Percentiles rank a stretch among this genome's conserved stretches.
phyloP scores from a whole-genome alignment of 768 basidiomycete species.

The Asterophora lycoperdoides region DNA sequence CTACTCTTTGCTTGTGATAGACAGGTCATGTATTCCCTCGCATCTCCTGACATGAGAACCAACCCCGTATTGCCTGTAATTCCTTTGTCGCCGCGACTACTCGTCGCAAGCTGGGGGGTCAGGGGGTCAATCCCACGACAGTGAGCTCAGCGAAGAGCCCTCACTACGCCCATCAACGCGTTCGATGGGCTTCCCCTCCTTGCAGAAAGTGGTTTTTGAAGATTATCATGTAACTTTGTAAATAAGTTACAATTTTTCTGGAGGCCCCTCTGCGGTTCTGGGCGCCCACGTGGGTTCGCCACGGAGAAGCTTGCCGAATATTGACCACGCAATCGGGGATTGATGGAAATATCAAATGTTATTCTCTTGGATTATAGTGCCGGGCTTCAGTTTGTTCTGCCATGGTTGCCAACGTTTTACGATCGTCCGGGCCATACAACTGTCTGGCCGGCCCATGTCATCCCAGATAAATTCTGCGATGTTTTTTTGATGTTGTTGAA shows the following conservation, averaged over 20 bases:
- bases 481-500: neutral
- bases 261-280: no score
- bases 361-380: no score
- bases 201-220: no score
- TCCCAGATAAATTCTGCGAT: no score
- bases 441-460: neutral
- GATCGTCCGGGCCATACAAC: neutral
- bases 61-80: no score
- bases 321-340: neutral
- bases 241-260: no score
- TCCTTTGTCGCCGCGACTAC: no score
- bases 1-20: neutral
- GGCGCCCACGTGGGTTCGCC: no score
- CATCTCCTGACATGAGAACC: conserved; percentile 54
- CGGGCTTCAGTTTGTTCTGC: no score
- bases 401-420: neutral
- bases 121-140: conserved; percentile 48
- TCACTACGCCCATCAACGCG: conserved; percentile 54
- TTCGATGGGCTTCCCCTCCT: conserved; percentile 48
- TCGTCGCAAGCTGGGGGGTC: conserved; percentile 47
- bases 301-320: neutral
- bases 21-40: conserved; percentile 53
- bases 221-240: no score
- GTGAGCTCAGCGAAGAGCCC: conserved; percentile 57
- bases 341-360: neutral